These are phyloP conservation scores for Polyporus arcularius DNA, from an alignment of 768 basidiomycete species.

Conservation along the genomic window DNA sequence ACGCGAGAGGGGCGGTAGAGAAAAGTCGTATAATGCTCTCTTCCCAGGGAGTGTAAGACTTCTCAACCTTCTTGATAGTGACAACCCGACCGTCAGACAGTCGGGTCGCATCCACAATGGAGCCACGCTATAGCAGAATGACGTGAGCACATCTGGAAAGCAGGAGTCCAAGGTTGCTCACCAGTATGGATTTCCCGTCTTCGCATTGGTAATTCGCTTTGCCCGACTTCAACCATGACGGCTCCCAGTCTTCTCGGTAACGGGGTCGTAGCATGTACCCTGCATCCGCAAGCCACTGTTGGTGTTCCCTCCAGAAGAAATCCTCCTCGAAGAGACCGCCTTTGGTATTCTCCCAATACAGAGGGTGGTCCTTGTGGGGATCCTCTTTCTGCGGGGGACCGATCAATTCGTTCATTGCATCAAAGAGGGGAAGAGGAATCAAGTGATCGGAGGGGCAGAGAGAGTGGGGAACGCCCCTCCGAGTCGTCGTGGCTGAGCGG, in stretches of 20 bases:
- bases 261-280: constrained; percentile 28
- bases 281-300: constrained; percentile 9
- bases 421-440: too few relatives aligned
- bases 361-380: background rate
- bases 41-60: constrained; percentile 21
- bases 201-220: background rate
- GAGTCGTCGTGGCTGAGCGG: too few relatives aligned
- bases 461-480: too few relatives aligned
- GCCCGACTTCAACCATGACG: constrained; percentile 24
- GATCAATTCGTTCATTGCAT: too few relatives aligned
- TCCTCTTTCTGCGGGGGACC: background rate
- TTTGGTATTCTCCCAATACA: background rate
- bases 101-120: constrained; percentile 24
- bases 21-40: constrained; percentile 11
- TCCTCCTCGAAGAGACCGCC: background rate
- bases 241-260: constrained; percentile 28
- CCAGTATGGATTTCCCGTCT: constrained; percentile 1
- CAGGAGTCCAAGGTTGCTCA: background rate
- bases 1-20: constrained; percentile 1
- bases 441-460: background rate
- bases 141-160: background rate
- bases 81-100: constrained; percentile 20
- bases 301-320: constrained; percentile 14
- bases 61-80: constrained; percentile 18
- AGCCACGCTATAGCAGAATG: background rate